Evolutionary conservation across 2,329 filamentous ascomycete species (phyloP), one percentile per base, ranked within the genome.

Genomic region (Dothideomycetidae sp.): DNA sequence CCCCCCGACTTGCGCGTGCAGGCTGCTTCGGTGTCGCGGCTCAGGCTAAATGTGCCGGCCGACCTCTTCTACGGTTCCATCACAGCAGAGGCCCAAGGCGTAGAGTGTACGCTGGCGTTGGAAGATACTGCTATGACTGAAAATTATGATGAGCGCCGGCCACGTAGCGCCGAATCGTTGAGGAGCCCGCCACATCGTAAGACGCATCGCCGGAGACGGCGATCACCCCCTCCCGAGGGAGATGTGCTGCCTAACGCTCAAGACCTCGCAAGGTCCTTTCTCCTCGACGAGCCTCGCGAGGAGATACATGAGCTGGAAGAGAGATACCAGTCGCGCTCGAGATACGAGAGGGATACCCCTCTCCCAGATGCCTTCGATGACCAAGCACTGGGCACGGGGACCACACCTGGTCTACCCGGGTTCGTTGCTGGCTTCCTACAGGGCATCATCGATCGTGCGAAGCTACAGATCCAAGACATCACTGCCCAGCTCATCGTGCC

Each of bases 51-150:
- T 5, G 70, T 96, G 35, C 84, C 88, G 10, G 78, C 90, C 54
- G 83, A 94, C 57, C 78, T 94, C 46, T 85, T 86, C 56, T 79
- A 75, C 37, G 86, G 79, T 48, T 78, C 83, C 17, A 92, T 96
- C 53, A 66, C 72, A 18, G 73, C 88, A 49, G 81, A 93, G 52
- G 70, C 88, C 14, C 75, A 88, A 48, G 85, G 84, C 13, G 73
- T 94, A 43, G 73, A 86, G 46, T 69, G 92, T 19, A 70, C 75
- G 11, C 45, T 51, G 11, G 41, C 30, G 4, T 34, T 55, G 29
- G 41, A 49, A 18, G 46, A 48, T 33, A 12, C 35, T 13, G 41
- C 32, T 10, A 39, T 46, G 16, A 39, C 39, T 5, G 13, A 34
- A 10, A 30, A 31, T 10, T 26, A 50, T 60, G 43, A 55, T 61